Evolutionary conservation across 352 stramenopile genomes (phyloP).

Genomic region (Ophiocytium majus): DNA sequence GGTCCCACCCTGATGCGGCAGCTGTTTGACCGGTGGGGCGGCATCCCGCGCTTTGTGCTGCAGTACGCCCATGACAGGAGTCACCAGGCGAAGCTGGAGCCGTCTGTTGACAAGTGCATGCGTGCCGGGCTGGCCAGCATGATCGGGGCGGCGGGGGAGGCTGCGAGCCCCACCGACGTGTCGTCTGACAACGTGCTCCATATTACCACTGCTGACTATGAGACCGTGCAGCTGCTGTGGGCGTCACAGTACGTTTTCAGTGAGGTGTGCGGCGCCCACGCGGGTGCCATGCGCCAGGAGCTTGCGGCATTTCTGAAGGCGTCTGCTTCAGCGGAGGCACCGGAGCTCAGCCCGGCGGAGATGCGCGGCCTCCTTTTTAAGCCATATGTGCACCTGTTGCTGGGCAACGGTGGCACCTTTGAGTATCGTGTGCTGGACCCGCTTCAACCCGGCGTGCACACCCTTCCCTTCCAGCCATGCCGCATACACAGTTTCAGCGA

Average conservation of each 20-base stretch:
- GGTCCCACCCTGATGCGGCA: neutral
- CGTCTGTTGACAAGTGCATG: neutral
- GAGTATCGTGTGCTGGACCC: neutral
- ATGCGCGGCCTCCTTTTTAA: neutral
- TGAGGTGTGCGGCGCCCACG: neutral
- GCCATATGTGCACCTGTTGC: constrained; percentile 1
- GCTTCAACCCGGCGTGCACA: neutral
- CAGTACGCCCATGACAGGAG: neutral
- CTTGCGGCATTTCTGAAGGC: neutral
- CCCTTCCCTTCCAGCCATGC: neutral
- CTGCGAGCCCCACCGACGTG: neutral
- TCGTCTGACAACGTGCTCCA: constrained; percentile 9
- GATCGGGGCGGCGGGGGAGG: constrained; percentile 1
- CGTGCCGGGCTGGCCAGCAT: neutral
- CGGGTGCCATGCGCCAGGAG: neutral
- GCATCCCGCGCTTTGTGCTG: neutral
- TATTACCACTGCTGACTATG: neutral
- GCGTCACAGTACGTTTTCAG: constrained; percentile 1
- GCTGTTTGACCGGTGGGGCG: neutral
- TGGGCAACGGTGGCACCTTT: neutral
- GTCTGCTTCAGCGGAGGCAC: too few species aligned
- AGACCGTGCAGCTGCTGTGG: neutral
- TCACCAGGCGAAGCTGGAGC: neutral
- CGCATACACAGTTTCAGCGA: too few species aligned
- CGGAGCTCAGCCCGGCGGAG: neutral